These are phyloP conservation scores for Achlya hypogyna DNA, from an alignment of 352 stramenopile genomes.

Conservation along the genomic window DNA sequence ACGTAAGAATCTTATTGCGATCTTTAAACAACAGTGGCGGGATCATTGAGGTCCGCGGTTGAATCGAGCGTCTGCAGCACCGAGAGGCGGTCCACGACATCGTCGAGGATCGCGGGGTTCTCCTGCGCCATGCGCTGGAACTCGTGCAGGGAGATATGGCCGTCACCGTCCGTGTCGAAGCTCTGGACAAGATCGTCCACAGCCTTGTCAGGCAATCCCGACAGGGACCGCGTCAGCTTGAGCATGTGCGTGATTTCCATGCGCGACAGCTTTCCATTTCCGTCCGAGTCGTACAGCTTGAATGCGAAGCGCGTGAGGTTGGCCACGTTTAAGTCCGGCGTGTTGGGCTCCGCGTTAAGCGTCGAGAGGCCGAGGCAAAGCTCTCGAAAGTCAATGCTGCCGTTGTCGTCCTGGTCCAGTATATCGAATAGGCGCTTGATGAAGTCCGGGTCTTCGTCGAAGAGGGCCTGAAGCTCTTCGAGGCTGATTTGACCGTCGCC, in stretches of 20 bases:
- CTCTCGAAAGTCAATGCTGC: constrained; percentile 63
- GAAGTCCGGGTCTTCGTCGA: constrained; percentile 38
- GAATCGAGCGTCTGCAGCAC: constrained; percentile 1
- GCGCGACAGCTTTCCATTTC: constrained; percentile 42
- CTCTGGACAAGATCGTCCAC: constrained; percentile 8
- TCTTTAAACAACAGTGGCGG: no score
- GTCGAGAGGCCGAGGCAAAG: constrained; percentile 49
- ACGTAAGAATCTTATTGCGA: no score
- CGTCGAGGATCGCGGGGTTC: not conserved
- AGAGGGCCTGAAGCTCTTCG: constrained; percentile 44
- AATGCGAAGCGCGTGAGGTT: constrained; percentile 47
- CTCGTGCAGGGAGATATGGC: constrained; percentile 13
- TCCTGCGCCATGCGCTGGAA: constrained; percentile 3
- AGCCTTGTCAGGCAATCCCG: not conserved
- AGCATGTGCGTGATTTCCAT: constrained; percentile 39
- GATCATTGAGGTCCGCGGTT: not conserved
- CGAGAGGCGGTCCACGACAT: constrained; percentile 5
- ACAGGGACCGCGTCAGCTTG: constrained; percentile 27
- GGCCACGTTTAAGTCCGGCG: constrained; percentile 20
- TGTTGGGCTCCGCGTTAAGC: constrained; percentile 33
- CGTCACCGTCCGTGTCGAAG: constrained; percentile 12
- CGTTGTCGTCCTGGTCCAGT: constrained; percentile 47
- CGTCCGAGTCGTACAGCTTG: constrained; percentile 49
- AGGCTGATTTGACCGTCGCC: constrained; percentile 55
- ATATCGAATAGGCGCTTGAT: constrained; percentile 50